phyloP scores from a whole-genome alignment of 2,329 filamentous ascomycete species.

The Fusarium oxysporum region DNA sequence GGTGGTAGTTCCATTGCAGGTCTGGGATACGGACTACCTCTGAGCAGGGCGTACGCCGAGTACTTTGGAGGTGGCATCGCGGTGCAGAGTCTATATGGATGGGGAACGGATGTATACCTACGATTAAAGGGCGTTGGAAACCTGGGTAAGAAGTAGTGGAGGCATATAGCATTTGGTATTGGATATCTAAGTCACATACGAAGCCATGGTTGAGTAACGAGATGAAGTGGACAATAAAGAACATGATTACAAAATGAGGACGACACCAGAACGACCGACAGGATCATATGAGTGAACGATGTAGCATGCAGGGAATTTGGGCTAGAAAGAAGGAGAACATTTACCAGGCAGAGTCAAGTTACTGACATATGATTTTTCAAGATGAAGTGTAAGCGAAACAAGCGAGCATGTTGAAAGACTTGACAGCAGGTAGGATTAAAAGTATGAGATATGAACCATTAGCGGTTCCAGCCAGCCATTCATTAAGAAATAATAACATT shows the following conservation, averaged over 20 bases:
- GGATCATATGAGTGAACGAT: background rate
- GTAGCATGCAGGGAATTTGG: background rate
- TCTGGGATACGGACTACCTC: constrained; percentile 89
- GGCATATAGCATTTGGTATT: background rate
- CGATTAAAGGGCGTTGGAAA: constrained; percentile 72
- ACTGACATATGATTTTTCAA: background rate
- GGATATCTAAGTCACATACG: background rate
- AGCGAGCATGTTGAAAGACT: background rate
- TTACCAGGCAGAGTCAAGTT: background rate
- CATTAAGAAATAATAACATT: constrained; percentile 39
- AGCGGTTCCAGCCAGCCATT: constrained; percentile 29
- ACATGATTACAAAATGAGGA: background rate
- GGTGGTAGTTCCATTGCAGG: constrained; percentile 90
- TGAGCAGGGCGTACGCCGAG: constrained; percentile 94
- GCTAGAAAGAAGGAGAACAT: background rate
- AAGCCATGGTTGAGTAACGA: background rate
- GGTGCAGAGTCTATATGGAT: constrained; percentile 95
- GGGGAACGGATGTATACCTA: constrained; percentile 81
- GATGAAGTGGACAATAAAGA: background rate
- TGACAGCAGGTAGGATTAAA: constrained; percentile 23
- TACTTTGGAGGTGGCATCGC: constrained; percentile 97
- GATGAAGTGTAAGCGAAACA: background rate
- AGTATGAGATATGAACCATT: constrained; percentile 23
- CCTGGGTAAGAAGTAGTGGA: constrained; percentile 52
- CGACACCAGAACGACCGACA: background rate